phyloP scores from a whole-genome alignment of 1,284 basidiomycete species.

The Coniophora puteana region DNA sequence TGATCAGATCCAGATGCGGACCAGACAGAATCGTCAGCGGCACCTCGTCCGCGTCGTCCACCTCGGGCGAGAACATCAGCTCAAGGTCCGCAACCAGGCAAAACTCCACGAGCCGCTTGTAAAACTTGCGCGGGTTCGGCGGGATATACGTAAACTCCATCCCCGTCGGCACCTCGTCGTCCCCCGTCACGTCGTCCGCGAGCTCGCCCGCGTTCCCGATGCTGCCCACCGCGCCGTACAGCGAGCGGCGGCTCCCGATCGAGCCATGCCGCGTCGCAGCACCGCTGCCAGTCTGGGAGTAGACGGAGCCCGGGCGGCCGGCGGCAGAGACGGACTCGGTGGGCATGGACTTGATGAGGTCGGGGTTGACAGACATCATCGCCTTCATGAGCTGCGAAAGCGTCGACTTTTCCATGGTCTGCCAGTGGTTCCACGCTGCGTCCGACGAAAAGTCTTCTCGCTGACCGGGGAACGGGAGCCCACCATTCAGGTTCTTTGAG shows the following conservation, averaged over 20 bases:
- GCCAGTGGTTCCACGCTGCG: slow-evolving; percentile 83
- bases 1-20: slow-evolving; percentile 79
- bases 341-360: slow-evolving; percentile 77
- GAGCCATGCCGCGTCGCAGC: slow-evolving; percentile 50
- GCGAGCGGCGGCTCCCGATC: slow-evolving; percentile 61
- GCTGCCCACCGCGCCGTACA: slow-evolving; percentile 30
- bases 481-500: slow-evolving; percentile 88
- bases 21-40: slow-evolving; percentile 89
- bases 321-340: slow-evolving; percentile 33
- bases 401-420: slow-evolving; percentile 77
- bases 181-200: slow-evolving; percentile 45
- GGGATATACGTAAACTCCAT: slow-evolving; percentile 89
- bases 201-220: slow-evolving; percentile 36
- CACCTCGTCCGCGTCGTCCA: slow-evolving; percentile 95
- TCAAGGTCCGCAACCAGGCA: slow-evolving; percentile 89
- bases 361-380: slow-evolving; percentile 86
- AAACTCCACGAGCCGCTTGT: slow-evolving; percentile 79
- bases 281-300: slow-evolving; percentile 36
- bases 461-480: slow-evolving; percentile 79
- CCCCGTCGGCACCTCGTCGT: slow-evolving; percentile 67
- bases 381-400: slow-evolving; percentile 87
- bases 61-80: slow-evolving; percentile 79
- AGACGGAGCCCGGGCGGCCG: slow-evolving; percentile 54
- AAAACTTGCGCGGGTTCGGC: slow-evolving; percentile 82
- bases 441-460: slow-evolving; percentile 84